A percentile compares a stretch with the other conserved stretches of the same genome.
These are phyloP conservation scores for Panicum hallii DNA, from an alignment of 202 grass and related monocot species.

Conservation along the genomic window DNA sequence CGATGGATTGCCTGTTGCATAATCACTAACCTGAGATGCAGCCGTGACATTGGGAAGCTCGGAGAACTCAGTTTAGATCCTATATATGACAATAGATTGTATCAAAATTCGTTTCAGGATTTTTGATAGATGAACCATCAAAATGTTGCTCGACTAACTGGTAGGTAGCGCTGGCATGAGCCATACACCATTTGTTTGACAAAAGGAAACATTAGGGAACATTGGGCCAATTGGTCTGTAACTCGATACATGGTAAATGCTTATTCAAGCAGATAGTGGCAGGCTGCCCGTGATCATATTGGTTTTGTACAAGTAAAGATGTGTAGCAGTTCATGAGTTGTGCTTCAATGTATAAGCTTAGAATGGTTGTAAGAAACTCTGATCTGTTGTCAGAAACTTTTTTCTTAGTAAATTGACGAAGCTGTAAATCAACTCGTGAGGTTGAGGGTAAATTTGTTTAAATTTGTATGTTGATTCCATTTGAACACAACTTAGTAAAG, in stretches of 20 bases:
- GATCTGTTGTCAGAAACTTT: neutral
- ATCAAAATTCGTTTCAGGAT: conserved; percentile 7
- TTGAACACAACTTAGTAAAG: too few species aligned
- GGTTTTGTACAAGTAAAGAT: neutral
- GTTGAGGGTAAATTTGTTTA: too few species aligned
- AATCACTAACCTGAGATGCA: conserved; percentile 12
- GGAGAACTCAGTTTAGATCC: conserved; percentile 8
- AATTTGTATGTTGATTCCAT: too few species aligned
- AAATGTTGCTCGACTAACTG: conserved; percentile 13
- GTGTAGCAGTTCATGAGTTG: neutral
- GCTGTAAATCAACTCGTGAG: neutral
- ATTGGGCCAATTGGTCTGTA: neutral
- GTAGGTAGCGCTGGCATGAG: conserved; percentile 27
- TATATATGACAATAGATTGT: conserved; percentile 11
- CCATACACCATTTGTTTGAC: conserved; percentile 6
- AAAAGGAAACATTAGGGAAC: neutral
- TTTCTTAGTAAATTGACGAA: neutral
- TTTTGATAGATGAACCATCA: conserved; percentile 7
- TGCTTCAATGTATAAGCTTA: conserved; percentile 9
- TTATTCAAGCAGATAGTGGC: neutral
- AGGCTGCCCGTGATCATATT: neutral
- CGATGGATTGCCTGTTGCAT: neutral
- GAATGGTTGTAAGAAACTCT: neutral
- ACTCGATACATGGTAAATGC: conserved; percentile 9
- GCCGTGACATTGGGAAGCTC: neutral